Evolutionary conservation across 2,329 filamentous ascomycete species (phyloP).

Genomic region (Fusarium dlaminii): DNA sequence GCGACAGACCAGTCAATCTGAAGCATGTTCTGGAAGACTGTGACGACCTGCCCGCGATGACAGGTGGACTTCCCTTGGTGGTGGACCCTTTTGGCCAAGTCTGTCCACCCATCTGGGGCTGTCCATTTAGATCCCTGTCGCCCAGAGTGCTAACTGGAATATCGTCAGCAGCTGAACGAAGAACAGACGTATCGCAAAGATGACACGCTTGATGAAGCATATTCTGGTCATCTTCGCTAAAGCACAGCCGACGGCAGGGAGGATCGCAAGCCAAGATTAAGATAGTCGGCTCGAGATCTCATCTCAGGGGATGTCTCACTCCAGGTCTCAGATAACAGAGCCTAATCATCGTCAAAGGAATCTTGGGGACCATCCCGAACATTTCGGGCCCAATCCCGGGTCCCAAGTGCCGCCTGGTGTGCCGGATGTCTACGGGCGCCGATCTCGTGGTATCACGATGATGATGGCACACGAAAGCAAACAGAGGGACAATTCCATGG

Average conservation of each 20-base stretch:
- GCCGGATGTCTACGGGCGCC: background rate
- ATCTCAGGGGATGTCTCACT: conserved; percentile 16
- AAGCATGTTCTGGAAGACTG: background rate
- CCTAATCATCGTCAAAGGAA: background rate
- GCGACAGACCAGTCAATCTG: background rate
- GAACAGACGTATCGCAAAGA: background rate
- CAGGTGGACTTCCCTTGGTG: conserved; percentile 1
- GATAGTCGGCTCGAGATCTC: background rate
- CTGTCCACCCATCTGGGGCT: conserved; percentile 17
- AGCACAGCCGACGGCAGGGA: background rate
- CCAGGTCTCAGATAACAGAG: background rate
- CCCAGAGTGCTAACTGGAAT: conserved; percentile 3
- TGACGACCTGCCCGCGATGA: background rate
- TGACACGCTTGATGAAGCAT: background rate
- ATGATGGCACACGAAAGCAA: background rate
- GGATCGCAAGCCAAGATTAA: background rate
- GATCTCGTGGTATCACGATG: background rate
- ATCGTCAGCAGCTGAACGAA: conserved; percentile 25
- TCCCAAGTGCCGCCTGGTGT: background rate
- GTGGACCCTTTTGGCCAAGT: conserved; percentile 14
- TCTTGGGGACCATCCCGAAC: background rate
- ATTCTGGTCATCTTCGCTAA: background rate
- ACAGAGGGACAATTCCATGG: background rate
- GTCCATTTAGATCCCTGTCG: conserved; percentile 30
- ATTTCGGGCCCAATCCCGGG: conserved; percentile 3